Evolutionary conservation across 225 moss, liverwort and hornwort genomes (phyloP), one percentile per base, ranked within the genome.

Genomic region (Polytrichum commune): DNA sequence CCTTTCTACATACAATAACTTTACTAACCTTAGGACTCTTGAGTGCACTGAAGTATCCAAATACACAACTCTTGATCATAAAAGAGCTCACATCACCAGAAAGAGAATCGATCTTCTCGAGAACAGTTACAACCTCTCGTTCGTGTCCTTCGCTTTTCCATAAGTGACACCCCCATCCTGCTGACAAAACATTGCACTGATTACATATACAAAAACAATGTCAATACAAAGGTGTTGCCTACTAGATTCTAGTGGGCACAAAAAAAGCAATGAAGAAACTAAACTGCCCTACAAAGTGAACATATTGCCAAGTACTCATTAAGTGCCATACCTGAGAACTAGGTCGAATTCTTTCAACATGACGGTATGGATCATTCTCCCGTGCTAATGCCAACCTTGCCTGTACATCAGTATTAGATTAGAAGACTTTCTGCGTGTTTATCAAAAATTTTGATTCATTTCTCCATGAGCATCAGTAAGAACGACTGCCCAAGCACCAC

Each of bases 301-400:
- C 25, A 6, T 30, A 20, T 30, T 66, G 19, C 30, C 74, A 62
- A 65, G 38, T 64, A 3, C 26, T 10, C 3, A 18, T 29, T 5
- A 62, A 67, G 54, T 46, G 8, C 6, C 24, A 35, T 84, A 91
- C 95, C 90, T 96, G 93, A 66, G 93, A 85, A 68, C 71, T 85
- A 76, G 93, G 85, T 28, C 90, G 86, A 33, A 83, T 71, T 78
- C 72, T 86, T 75, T 93, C 90, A 58, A 91, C 74, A 65, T 96
- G 76, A 60, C 90, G 91, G 72, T 90, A 82, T n/a, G 88, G 86
- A 71, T 96, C 91, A 63, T 75, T 85, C 18, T 93, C 91, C 68
- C 91, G 80, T 33, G 82, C 62, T 75, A 87, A 79, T 55, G 85
- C 84, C 74, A 90, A 79, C 70, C 86, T 86, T 29, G 88, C 93